Base-by-base conservation (phyloP, 2,329 filamentous ascomycete species). In the Phialophora expanda region DNA sequence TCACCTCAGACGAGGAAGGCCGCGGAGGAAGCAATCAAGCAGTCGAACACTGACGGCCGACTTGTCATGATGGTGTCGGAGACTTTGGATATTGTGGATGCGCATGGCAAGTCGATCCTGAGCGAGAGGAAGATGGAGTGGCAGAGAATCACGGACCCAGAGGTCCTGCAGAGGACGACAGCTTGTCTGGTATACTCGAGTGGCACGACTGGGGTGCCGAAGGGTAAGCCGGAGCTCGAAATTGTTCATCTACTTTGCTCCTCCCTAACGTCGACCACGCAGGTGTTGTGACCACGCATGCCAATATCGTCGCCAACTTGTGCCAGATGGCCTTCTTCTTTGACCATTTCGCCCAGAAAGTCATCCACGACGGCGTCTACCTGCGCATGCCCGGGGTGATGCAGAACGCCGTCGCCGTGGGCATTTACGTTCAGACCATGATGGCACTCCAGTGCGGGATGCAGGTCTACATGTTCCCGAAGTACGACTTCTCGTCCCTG, bases 131-230 rank as follows among this genome's bases (percentile, higher is more conserved):
- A 76, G 48, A 74, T 87, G 2, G 75, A 80, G 8, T 89, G 87
- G 87, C 72, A 76, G 32, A 78, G 75, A 22, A 81, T 89, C 41
- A 85, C 84, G 0, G 81, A 87, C 71, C 75, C 74, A 0, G 60
- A 75, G 0, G 76, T 78, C 46, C 76, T 89, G 50, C 78, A 82
- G 20, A 71, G 79, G 2, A 81, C 79, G 64, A 86, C 90, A 0
- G 82, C 87, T 69, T 86, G 83, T 34, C 75, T 93, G n/a, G 86
- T 92, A 71, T 93, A 91, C 75, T 93, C 90, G 0, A 89, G 87
- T 70, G 90, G 90, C 46, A 93, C 90, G 0, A 93, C 90, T 0
- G 90, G 90, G 1, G 76, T 90, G 69, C 90, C 90, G 5, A 93
- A 93, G 75, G 90, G 4, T 76, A 22, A 65, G 56, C 30, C 9